A percentile compares a stretch with the other conserved stretches of the same genome.
Evolutionary conservation across 2,329 filamentous ascomycete genomes (phyloP).

Genomic region (Talaromyces sp.): DNA sequence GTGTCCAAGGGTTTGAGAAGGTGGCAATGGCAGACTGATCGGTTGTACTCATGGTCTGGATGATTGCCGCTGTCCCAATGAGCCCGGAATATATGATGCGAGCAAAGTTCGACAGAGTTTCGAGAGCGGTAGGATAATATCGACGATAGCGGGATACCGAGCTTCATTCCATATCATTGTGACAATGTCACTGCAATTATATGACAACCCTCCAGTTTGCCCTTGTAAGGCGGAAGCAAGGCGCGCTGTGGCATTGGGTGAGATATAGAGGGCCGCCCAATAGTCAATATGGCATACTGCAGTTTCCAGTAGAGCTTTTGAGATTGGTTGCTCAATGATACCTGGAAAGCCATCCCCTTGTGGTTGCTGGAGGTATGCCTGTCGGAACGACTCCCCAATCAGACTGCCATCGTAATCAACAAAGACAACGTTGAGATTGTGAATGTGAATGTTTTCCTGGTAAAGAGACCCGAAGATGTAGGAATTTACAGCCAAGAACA

Average conservation of each 20-base stretch:
- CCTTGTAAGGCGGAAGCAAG: slow-evolving; percentile 35
- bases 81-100: background rate
- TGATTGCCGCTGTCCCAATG: background rate
- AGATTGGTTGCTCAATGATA: background rate
- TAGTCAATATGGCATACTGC: slow-evolving; percentile 38
- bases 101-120: slow-evolving; percentile 14
- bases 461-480: slow-evolving; percentile 37
- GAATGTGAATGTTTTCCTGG: slow-evolving; percentile 32
- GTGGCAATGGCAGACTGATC: slow-evolving; percentile 35
- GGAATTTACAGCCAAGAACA: background rate
- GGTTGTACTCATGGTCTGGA: slow-evolving; percentile 16
- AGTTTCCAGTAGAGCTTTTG: slow-evolving; percentile 21
- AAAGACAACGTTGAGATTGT: slow-evolving; percentile 38
- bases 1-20: slow-evolving; percentile 37
- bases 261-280: slow-evolving; percentile 37
- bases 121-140: slow-evolving; percentile 36
- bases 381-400: slow-evolving; percentile 34
- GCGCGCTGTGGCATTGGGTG: slow-evolving; percentile 38
- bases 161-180: slow-evolving; percentile 49
- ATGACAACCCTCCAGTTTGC: slow-evolving; percentile 22
- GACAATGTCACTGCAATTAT: slow-evolving; percentile 39
- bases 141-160: slow-evolving; percentile 42
- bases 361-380: slow-evolving; percentile 32
- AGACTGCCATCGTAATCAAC: slow-evolving; percentile 43
- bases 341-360: slow-evolving; percentile 18